Evolutionary conservation across 306 rosid genomes (phyloP).

Genomic region (Pueraria montana): DNA sequence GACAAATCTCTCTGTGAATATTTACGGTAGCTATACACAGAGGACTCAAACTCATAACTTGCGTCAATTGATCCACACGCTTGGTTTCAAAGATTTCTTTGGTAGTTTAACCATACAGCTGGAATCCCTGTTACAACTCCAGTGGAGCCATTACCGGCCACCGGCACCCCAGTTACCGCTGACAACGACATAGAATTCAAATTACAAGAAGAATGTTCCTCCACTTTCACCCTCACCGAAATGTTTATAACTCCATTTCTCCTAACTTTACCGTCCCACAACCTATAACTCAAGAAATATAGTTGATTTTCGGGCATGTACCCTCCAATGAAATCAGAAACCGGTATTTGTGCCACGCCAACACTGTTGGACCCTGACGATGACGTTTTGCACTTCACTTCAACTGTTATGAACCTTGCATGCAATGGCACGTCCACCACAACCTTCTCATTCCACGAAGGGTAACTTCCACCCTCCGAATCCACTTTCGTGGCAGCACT

Average conservation of each 20-base stretch:
- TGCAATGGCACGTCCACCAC: constrained; percentile 59
- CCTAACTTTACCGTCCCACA: constrained; percentile 65
- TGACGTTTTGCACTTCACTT: constrained; percentile 61
- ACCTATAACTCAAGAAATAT: constrained; percentile 80
- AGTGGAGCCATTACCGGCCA: constrained; percentile 13
- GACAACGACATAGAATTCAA: neutral
- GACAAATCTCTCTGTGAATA: no score
- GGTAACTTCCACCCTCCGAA: constrained; percentile 61
- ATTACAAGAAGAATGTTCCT: constrained; percentile 13
- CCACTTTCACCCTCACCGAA: constrained; percentile 60
- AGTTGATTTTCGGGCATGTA: constrained; percentile 59
- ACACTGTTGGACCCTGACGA: constrained; percentile 45
- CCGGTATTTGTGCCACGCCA: constrained; percentile 63
- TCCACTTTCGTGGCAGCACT: constrained; percentile 46
- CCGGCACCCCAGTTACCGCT: constrained; percentile 40
- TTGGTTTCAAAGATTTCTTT: neutral
- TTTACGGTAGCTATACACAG: no score
- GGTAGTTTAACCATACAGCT: constrained; percentile 58
- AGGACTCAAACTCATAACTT: no score
- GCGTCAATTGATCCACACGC: no score
- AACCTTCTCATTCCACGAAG: constrained; percentile 69
- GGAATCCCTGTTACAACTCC: constrained; percentile 73
- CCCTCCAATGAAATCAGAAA: constrained; percentile 63
- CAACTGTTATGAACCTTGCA: constrained; percentile 50
- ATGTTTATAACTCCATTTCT: constrained; percentile 79